Percentiles rank a stretch among this genome's conserved stretches.
phyloP scores from a whole-genome alignment of 305 asterid species.

The Salvia sclarea region DNA sequence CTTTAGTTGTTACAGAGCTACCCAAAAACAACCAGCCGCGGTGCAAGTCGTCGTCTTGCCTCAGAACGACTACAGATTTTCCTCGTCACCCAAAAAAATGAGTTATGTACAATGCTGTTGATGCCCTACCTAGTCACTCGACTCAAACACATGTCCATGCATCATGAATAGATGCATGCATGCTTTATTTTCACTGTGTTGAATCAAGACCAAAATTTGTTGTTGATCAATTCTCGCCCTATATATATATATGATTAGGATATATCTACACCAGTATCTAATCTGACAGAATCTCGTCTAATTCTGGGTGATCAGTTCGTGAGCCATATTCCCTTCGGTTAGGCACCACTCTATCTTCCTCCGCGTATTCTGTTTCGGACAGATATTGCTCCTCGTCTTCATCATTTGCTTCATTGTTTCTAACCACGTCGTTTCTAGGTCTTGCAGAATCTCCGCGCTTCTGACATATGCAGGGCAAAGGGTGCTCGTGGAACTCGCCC shows the following conservation, averaged over 20 bases:
- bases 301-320: constrained; percentile 32
- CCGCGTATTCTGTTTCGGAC: constrained; percentile 48
- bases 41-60: constrained; percentile 19
- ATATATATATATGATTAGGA: neutral
- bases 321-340: constrained; percentile 29
- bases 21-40: neutral
- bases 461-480: constrained; percentile 66
- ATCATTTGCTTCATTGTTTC: constrained; percentile 33
- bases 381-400: constrained; percentile 50
- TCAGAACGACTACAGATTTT: constrained; percentile 19
- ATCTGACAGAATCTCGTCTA: constrained; percentile 44
- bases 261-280: constrained; percentile 21
- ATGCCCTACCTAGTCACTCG: constrained; percentile 20
- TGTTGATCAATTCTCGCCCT: neutral
- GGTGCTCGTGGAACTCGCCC: constrained; percentile 74
- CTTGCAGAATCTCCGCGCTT: constrained; percentile 25
- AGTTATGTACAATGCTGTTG: constrained; percentile 34
- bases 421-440: neutral
- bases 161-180: constrained; percentile 26
- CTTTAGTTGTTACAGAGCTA: neutral
- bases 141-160: constrained; percentile 9
- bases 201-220: constrained; percentile 3
- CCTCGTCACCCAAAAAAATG: constrained; percentile 18
- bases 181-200: constrained; percentile 17
- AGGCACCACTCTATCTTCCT: constrained; percentile 31